Percentiles rank a stretch among this genome's conserved stretches.
Evolutionary conservation across 2,329 filamentous ascomycete genomes (phyloP).

Genomic region (Keithomyces neogunnii): DNA sequence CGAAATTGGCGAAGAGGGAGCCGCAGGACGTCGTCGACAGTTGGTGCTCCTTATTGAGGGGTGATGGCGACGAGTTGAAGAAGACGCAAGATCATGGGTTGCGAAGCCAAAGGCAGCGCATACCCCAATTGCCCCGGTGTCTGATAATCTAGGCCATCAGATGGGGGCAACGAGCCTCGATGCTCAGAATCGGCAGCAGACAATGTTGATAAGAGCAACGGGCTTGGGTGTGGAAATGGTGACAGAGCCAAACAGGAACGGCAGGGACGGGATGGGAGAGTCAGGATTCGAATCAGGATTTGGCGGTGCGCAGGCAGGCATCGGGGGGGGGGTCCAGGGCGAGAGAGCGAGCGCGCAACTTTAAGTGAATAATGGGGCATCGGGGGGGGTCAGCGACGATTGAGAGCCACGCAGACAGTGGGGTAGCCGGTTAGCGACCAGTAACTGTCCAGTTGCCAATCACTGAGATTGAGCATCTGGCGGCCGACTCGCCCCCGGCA

Average conservation of each 20-base stretch:
- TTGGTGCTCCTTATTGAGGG: constrained; percentile 3
- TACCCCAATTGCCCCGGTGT: constrained; percentile 29
- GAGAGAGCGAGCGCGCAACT: not conserved
- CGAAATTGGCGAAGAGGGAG: not conserved
- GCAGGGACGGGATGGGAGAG: not conserved
- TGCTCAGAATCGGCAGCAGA: constrained; percentile 9
- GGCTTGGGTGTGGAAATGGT: not conserved
- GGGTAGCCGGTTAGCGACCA: not conserved
- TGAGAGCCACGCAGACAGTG: not conserved
- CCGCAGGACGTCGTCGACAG: not conserved
- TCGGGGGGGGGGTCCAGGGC: not conserved
- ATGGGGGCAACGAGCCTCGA: constrained; percentile 14
- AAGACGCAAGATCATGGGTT: constrained; percentile 18
- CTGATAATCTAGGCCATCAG: constrained; percentile 28
- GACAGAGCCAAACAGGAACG: not conserved
- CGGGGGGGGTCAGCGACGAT: not conserved
- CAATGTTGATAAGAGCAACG: constrained; percentile 1
- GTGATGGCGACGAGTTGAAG: constrained; percentile 1
- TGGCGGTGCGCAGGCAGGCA: not conserved
- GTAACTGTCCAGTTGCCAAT: too few species aligned
- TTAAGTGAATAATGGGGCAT: not conserved
- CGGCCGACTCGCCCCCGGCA: too few species aligned
- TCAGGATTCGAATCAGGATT: too few species aligned
- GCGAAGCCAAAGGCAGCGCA: constrained; percentile 27
- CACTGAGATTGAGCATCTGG: too few species aligned